Base-by-base conservation (phyloP, 805 yeast genomes). In the Ogataea trehalophila region DNA sequence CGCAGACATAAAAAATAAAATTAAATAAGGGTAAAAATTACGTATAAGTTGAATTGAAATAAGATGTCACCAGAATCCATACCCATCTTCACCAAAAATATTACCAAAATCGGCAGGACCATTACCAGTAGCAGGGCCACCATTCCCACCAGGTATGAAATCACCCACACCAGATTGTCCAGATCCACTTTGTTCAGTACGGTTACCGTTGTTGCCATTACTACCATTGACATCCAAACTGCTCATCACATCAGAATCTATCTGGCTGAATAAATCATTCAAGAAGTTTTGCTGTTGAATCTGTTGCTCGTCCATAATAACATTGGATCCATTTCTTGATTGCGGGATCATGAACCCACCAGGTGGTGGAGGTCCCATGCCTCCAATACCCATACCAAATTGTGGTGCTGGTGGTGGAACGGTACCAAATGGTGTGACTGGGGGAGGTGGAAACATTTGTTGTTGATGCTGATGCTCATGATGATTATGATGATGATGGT, bases 241-340 rank as follows among this genome's bases (percentile, higher is more conserved):
- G 9, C 55, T 57, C 57, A 61, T 58, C n/a, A 65, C 51, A 48
- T 65, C 69, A 2, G 62, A 55, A 42, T 65, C 68, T 29, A 65
- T 63, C 44, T 65, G 67, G 34, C 47, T 49, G 41, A 65, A 65
- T 13, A 65, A 40, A 40, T 63, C 68, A 46, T 59, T 57, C 23
- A 60, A 47, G 41, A 61, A 48, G 22, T 57, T 52, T 39, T 61
- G 65, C 15, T 61, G 59, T 47, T 57, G 61, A 13, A 22, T 42
- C 18, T 38, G 26, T 11, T 33, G 26, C 18, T 42, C 39, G 15
- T 41, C 43, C 15, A 41, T 13, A 14, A 23, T 7, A 11, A 39
- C 33, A n/a, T 18, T 16, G 14, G 39, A 33, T 7, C 43, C 43
- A 16, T 26, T 14, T 18, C 39, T 16, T 34, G 44, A 35, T 35